These are phyloP conservation scores for Trypethelium eluteriae DNA, from an alignment of 495 filamentous ascomycete genomes.

Conservation along the genomic window DNA sequence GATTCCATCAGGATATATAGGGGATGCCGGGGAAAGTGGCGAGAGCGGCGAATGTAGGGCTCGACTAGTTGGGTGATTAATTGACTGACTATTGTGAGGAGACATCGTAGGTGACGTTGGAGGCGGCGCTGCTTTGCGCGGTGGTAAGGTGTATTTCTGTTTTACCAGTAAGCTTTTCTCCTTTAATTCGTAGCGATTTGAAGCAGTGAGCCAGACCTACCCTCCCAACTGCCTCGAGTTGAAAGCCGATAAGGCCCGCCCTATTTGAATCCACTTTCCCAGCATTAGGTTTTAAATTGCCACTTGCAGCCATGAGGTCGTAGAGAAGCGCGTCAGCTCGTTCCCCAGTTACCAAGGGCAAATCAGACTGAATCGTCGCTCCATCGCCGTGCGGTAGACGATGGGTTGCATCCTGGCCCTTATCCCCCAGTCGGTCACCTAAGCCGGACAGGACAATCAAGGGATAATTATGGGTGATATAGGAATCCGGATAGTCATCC, in stretches of 20 bases:
- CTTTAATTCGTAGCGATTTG: background rate
- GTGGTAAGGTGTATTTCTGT: slow-evolving; percentile 54
- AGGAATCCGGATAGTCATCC: slow-evolving; percentile 80
- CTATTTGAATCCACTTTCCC: slow-evolving; percentile 38
- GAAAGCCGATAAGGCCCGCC: slow-evolving; percentile 42
- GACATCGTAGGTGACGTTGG: slow-evolving; percentile 33
- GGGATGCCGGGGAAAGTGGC: slow-evolving; percentile 69
- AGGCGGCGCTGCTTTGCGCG: slow-evolving; percentile 55
- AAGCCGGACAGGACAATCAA: slow-evolving; percentile 73
- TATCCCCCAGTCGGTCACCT: slow-evolving; percentile 27
- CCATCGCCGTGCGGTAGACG: slow-evolving; percentile 51
- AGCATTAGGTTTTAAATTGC: slow-evolving; percentile 53
- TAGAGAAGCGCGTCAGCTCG: slow-evolving; percentile 59
- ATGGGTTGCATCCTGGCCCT: slow-evolving; percentile 32
- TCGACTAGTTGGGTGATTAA: slow-evolving; percentile 40
- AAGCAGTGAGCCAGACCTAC: slow-evolving; percentile 46
- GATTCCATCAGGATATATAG: slow-evolving; percentile 78
- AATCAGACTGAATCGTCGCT: slow-evolving; percentile 55
- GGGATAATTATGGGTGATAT: slow-evolving; percentile 74
- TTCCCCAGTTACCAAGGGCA: slow-evolving; percentile 55
- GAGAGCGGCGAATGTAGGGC: slow-evolving; percentile 79
- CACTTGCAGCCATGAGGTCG: slow-evolving; percentile 61
- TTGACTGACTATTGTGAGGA: slow-evolving; percentile 43
- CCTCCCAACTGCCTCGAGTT: slow-evolving; percentile 65
- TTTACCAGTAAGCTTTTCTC: background rate